phyloP scores from a whole-genome alignment of 345 rosid genomes.

The Corchorus capsularis region DNA sequence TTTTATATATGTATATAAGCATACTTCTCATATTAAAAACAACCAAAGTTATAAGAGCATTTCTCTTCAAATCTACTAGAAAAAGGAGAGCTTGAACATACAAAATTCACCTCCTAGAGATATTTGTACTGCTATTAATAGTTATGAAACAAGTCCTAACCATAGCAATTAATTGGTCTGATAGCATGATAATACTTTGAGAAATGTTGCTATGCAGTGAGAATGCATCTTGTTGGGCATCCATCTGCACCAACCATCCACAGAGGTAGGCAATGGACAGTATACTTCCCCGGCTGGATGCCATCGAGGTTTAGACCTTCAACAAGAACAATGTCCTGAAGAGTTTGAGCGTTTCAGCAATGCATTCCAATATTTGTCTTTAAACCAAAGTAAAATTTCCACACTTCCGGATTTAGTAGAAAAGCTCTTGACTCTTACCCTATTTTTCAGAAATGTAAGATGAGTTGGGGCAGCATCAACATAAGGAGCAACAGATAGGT shows the following conservation, averaged over 20 bases:
- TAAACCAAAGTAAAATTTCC: not conserved
- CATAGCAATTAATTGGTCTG: not conserved
- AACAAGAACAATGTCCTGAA: conserved; percentile 8
- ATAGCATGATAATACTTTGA: too few species aligned
- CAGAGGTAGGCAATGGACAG: conserved; percentile 22
- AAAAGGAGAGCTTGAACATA: not conserved
- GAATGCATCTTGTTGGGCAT: too few species aligned
- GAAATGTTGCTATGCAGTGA: conserved; percentile 3
- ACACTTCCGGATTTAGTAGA: not conserved
- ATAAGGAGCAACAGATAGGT: conserved; percentile 36
- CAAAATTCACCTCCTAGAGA: not conserved
- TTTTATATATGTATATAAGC: not conserved
- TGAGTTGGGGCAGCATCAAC: conserved; percentile 26
- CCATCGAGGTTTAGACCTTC: conserved; percentile 26
- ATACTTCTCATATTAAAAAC: too few species aligned
- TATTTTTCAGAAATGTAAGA: conserved; percentile 23
- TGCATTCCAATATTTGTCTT: not conserved
- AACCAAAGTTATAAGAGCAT: not conserved
- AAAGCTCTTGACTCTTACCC: conserved; percentile 20
- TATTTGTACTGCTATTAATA: not conserved
- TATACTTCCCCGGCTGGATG: conserved; percentile 15
- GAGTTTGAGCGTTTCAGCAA: not conserved
- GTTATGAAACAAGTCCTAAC: too few species aligned
- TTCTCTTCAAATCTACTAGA: not conserved
- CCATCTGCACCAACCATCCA: conserved; percentile 18